Evolutionary conservation across 257 asterid species (phyloP).

Genomic region (Jasminum sambac): DNA sequence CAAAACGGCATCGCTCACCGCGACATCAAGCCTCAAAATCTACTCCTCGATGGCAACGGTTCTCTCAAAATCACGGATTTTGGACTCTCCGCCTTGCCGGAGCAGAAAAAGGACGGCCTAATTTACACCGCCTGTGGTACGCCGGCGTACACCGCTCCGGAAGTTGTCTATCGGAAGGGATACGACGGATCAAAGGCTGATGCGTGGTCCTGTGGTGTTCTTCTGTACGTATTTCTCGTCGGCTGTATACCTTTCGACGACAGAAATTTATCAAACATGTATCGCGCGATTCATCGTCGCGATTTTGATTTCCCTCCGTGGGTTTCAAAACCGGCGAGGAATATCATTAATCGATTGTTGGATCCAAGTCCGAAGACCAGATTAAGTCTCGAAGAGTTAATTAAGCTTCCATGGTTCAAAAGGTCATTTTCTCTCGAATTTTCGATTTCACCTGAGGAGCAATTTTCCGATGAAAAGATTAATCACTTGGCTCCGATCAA

Average conservation of each 20-base stretch:
- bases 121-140: slow-evolving; percentile 85
- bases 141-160: slow-evolving; percentile 93
- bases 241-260: slow-evolving; percentile 79
- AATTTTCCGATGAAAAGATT: slow-evolving; percentile 28
- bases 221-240: slow-evolving; percentile 58
- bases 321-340: slow-evolving; percentile 60
- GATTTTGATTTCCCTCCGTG: slow-evolving; percentile 54
- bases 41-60: slow-evolving; percentile 63
- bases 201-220: slow-evolving; percentile 93
- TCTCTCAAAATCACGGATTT: slow-evolving; percentile 69
- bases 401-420: slow-evolving; percentile 63
- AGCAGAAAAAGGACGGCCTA: slow-evolving; percentile 58
- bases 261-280: slow-evolving; percentile 59
- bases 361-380: slow-evolving; percentile 79
- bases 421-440: slow-evolving; percentile 44
- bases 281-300: slow-evolving; percentile 69
- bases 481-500: slow-evolving; percentile 40
- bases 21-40: slow-evolving; percentile 87
- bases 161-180: slow-evolving; percentile 64
- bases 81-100: slow-evolving; percentile 86
- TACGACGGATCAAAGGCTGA: slow-evolving; percentile 88
- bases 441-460: slow-evolving; percentile 16
- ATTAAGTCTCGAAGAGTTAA: slow-evolving; percentile 55
- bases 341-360: slow-evolving; percentile 49
- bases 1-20: slow-evolving; percentile 83